Evolutionary conservation across 345 rosid species (phyloP).

Genomic region (Linum trigynum): DNA sequence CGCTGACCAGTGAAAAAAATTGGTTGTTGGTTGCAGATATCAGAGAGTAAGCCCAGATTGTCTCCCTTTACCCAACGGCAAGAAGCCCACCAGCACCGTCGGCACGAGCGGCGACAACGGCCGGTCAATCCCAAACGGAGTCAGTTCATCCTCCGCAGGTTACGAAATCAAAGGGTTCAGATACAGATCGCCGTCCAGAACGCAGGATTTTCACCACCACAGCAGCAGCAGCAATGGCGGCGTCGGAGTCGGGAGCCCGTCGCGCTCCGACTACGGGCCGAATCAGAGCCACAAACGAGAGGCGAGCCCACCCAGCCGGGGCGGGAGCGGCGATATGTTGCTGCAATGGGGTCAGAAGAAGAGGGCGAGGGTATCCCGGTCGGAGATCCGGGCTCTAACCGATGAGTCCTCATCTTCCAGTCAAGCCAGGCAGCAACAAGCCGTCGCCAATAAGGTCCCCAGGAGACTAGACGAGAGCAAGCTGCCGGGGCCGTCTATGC

Average conservation of each 20-base stretch:
- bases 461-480: constrained; percentile 23
- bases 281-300: constrained; percentile 11
- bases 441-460: constrained; percentile 15
- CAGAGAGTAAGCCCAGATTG: constrained; percentile 56
- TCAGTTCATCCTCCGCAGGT: not conserved
- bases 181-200: constrained; percentile 31
- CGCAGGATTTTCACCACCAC: constrained; percentile 21
- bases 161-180: constrained; percentile 26
- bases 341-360: constrained; percentile 66
- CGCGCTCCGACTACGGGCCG: constrained; percentile 15
- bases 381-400: constrained; percentile 38
- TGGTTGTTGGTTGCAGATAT: constrained; percentile 26
- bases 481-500: constrained; percentile 22
- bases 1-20: not conserved
- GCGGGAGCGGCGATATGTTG: constrained; percentile 35
- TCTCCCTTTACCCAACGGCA: constrained; percentile 38
- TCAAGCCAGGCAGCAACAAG: constrained; percentile 24
- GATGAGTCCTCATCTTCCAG: constrained; percentile 50
- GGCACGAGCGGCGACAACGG: constrained; percentile 7
- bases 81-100: constrained; percentile 21
- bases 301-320: constrained; percentile 18
- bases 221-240: constrained; percentile 7
- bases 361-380: constrained; percentile 46
- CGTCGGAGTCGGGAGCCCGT: constrained; percentile 21
- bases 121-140: constrained; percentile 12